These are phyloP conservation scores for Psidium guajava DNA, from an alignment of 345 rosid species.

Conservation along the genomic window DNA sequence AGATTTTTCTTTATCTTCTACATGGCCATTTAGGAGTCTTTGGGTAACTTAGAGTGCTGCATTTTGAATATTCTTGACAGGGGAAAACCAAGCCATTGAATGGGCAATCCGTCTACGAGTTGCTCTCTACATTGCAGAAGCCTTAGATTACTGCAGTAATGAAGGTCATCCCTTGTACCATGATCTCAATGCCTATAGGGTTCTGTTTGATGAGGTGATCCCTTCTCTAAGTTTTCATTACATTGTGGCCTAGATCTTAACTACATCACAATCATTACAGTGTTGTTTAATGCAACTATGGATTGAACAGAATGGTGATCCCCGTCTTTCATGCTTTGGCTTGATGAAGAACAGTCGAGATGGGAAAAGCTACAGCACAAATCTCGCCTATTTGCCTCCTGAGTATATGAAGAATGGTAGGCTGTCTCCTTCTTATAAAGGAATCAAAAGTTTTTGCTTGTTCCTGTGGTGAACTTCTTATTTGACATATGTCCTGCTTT, in stretches of 20 bases:
- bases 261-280: not conserved
- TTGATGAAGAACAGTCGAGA: constrained; percentile 93
- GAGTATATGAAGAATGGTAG: constrained; percentile 88
- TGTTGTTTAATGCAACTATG: not conserved
- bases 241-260: not conserved
- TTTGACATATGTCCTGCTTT: not conserved
- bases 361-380: constrained; percentile 93
- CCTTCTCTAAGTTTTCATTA: not conserved
- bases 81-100: constrained; percentile 90
- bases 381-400: constrained; percentile 92
- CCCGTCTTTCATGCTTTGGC: constrained; percentile 95
- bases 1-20: not conserved
- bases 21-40: constrained; percentile 1
- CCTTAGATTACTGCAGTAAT: constrained; percentile 74
- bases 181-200: constrained; percentile 95
- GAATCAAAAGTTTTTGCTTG: not conserved
- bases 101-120: constrained; percentile 98
- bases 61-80: constrained; percentile 24
- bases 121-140: constrained; percentile 81
- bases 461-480: not conserved
- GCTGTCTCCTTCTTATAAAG: not conserved
- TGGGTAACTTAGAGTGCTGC: not conserved
- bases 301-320: constrained; percentile 79
- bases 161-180: constrained; percentile 84
- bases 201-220: constrained; percentile 91